These are phyloP conservation scores for Pythium scleroteichum DNA, from an alignment of 352 stramenopile genomes.

Conservation along the genomic window DNA sequence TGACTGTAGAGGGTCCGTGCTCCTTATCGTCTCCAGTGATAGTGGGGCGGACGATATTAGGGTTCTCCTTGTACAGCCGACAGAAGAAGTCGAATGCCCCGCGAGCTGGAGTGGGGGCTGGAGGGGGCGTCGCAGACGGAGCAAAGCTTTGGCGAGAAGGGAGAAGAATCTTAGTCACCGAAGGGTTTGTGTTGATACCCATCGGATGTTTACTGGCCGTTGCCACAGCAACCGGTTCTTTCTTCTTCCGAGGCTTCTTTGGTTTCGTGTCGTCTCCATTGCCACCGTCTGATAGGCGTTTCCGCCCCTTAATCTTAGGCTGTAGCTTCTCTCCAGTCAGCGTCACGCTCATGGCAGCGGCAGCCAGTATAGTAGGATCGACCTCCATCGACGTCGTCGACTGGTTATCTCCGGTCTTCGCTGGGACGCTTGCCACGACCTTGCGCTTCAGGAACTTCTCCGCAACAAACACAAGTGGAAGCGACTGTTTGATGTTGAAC, in stretches of 20 bases:
- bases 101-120: constrained; percentile 32
- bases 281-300: constrained; percentile 10
- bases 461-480: constrained; percentile 57
- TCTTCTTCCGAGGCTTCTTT: constrained; percentile 30
- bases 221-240: constrained; percentile 10
- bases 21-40: not conserved
- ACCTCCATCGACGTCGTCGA: not conserved
- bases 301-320: constrained; percentile 20
- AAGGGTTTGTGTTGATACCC: not conserved
- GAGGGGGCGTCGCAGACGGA: constrained; percentile 44
- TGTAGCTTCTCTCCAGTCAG: constrained; percentile 16
- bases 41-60: not conserved
- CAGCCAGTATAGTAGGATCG: constrained; percentile 7
- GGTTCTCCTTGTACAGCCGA: constrained; percentile 32
- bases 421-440: not conserved
- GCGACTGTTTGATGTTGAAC: constrained; percentile 41
- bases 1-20: not conserved
- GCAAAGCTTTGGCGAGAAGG: constrained; percentile 30
- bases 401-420: not conserved
- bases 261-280: constrained; percentile 11
- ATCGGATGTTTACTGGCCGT: constrained; percentile 6
- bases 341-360: constrained; percentile 15
- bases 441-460: constrained; percentile 61
- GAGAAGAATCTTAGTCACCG: constrained; percentile 15
- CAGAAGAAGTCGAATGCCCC: constrained; percentile 48